These are phyloP conservation scores for Polymyxa betae DNA, from an alignment of 208 protist species.

Conservation along the genomic window DNA sequence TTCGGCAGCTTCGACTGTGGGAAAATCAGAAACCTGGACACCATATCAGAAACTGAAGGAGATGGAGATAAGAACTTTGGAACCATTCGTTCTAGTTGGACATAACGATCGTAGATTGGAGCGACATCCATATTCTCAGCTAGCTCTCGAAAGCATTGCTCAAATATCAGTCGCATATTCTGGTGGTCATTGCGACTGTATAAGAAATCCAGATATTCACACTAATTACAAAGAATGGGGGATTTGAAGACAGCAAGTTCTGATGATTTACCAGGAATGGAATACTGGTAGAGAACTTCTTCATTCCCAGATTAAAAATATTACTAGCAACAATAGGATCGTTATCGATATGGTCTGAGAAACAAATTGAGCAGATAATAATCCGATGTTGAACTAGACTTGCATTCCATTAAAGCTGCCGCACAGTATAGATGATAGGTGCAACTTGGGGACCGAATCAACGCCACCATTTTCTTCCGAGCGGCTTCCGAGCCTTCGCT, in stretches of 20 bases:
- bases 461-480: neutral
- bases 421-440: constrained; percentile 41
- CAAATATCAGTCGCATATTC: constrained; percentile 53
- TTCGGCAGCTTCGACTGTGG: constrained; percentile 35
- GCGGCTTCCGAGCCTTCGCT: constrained; percentile 3
- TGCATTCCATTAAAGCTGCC: constrained; percentile 33
- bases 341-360: constrained; percentile 40
- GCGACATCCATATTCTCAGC: neutral
- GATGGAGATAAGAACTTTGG: neutral
- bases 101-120: constrained; percentile 24
- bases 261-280: constrained; percentile 3
- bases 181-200: constrained; percentile 37
- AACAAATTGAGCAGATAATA: neutral
- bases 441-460: constrained; percentile 15
- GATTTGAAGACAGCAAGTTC: neutral
- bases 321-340: constrained; percentile 29
- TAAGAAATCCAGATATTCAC: constrained; percentile 49
- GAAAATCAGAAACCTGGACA: constrained; percentile 24
- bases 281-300: constrained; percentile 38
- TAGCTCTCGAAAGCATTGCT: constrained; percentile 47
- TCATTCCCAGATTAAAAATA: constrained; percentile 37
- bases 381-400: neutral
- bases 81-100: constrained; percentile 11
- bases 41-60: neutral
- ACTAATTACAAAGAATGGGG: neutral